Conservation (phyloP, 345 rosid species). For the Eutrema heterophyllum region DNA sequence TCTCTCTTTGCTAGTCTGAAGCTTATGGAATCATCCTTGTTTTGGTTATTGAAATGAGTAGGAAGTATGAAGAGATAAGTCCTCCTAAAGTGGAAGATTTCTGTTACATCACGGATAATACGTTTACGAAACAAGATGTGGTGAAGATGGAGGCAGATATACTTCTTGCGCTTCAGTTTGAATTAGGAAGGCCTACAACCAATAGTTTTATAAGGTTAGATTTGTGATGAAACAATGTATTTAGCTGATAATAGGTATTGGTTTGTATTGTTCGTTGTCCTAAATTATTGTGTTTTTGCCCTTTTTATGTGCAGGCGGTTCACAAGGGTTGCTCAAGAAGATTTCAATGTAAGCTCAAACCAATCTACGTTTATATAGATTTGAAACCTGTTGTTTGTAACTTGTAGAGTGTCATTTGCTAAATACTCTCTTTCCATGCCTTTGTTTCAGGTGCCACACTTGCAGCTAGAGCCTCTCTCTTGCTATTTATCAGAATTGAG, state of each 20-base stretch:
- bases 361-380: no score
- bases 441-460: conserved; percentile 15
- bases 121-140: conserved; percentile 57
- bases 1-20: not conserved
- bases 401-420: not conserved
- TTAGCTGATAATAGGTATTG: not conserved
- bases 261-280: not conserved
- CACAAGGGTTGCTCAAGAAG: conserved; percentile 54
- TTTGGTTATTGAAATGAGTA: conserved; percentile 13
- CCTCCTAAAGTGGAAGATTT: conserved; percentile 66
- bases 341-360: conserved; percentile 33
- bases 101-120: conserved; percentile 61
- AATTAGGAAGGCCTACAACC: conserved; percentile 59
- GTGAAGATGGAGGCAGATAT: conserved; percentile 70
- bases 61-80: conserved; percentile 67
- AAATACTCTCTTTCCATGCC: not conserved
- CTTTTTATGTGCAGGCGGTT: conserved; percentile 40
- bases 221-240: not conserved
- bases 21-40: not conserved
- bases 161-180: conserved; percentile 53
- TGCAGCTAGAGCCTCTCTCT: conserved; percentile 76
- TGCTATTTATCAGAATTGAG: conserved; percentile 74
- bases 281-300: not conserved
- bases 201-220: conserved; percentile 54
- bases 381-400: not conserved